Evolutionary conservation across 176 grass and related monocot genomes (phyloP).

Genomic region (Carex littledalei): DNA sequence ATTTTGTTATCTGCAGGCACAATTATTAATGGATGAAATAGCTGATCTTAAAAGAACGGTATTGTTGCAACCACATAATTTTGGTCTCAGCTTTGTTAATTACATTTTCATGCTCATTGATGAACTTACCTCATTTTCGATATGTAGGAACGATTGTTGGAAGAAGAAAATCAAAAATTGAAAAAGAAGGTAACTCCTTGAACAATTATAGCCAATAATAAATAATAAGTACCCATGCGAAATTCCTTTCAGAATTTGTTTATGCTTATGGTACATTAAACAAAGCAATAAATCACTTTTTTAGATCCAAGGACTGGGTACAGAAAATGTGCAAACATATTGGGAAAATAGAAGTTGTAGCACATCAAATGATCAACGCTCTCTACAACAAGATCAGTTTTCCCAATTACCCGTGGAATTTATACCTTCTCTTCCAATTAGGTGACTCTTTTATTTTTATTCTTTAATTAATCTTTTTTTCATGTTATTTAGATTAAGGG

Average conservation of each 20-base stretch:
- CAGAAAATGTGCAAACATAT: slow-evolving; percentile 7
- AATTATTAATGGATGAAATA: slow-evolving; percentile 55
- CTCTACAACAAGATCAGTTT: slow-evolving; percentile 1
- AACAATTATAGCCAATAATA: not conserved
- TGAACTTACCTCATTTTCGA: not conserved
- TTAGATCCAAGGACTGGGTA: slow-evolving; percentile 19
- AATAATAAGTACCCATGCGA: not conserved
- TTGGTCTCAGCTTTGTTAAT: not conserved
- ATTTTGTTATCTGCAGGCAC: slow-evolving; percentile 34
- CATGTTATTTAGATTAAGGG: not conserved
- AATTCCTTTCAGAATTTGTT: not conserved
- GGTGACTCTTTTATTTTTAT: not conserved
- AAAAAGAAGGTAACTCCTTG: slow-evolving; percentile 53
- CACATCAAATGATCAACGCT: not conserved
- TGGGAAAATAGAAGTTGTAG: not conserved
- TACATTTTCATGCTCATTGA: not conserved
- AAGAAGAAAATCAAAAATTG: slow-evolving; percentile 54
- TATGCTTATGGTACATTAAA: not conserved
- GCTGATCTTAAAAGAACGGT: slow-evolving; percentile 64
- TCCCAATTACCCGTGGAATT: not conserved
- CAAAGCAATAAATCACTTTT: not conserved
- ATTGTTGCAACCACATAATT: not conserved
- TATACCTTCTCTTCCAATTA: slow-evolving; percentile 1
- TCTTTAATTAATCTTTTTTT: not conserved
- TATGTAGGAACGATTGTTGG: slow-evolving; percentile 49